Conservation (phyloP, 441 rosid species). For the Codiaeum variegatum region DNA sequence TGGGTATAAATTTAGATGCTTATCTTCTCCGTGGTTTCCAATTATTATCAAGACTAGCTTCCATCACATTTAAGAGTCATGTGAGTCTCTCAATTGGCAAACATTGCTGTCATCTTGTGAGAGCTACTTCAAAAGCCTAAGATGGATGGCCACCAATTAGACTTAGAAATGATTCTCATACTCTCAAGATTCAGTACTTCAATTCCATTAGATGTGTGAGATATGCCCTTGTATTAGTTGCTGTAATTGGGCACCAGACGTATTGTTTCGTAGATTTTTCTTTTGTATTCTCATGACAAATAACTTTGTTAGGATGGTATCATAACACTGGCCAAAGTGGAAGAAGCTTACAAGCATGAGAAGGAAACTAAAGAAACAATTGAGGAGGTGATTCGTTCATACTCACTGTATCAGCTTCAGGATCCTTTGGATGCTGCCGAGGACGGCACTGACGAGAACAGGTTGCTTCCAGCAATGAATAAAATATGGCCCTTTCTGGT, state of each 20-base stretch:
- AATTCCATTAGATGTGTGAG: background rate
- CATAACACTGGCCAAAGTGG: slow-evolving; percentile 61
- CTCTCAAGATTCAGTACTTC: background rate
- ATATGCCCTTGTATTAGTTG: background rate
- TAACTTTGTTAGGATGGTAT: slow-evolving; percentile 54
- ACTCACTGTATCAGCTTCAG: slow-evolving; percentile 65
- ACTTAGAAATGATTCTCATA: background rate
- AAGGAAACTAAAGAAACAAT: slow-evolving; percentile 61
- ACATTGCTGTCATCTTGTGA: background rate
- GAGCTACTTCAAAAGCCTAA: background rate
- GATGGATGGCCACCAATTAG: background rate
- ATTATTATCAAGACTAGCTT: background rate
- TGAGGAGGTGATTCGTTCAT: slow-evolving; percentile 51
- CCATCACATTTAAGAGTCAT: background rate
- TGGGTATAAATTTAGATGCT: slow-evolving; percentile 1
- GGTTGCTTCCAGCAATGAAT: slow-evolving; percentile 88
- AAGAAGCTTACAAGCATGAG: slow-evolving; percentile 72
- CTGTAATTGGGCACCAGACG: background rate
- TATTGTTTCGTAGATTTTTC: background rate
- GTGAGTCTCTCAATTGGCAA: background rate
- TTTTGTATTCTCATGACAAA: background rate
- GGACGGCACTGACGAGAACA: slow-evolving; percentile 68
- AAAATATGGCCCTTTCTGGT: slow-evolving; percentile 87
- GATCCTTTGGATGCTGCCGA: slow-evolving; percentile 60
- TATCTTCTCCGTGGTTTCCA: background rate